phyloP scores from a whole-genome alignment of 495 filamentous ascomycete species.

The Hypoxylon perforatum region DNA sequence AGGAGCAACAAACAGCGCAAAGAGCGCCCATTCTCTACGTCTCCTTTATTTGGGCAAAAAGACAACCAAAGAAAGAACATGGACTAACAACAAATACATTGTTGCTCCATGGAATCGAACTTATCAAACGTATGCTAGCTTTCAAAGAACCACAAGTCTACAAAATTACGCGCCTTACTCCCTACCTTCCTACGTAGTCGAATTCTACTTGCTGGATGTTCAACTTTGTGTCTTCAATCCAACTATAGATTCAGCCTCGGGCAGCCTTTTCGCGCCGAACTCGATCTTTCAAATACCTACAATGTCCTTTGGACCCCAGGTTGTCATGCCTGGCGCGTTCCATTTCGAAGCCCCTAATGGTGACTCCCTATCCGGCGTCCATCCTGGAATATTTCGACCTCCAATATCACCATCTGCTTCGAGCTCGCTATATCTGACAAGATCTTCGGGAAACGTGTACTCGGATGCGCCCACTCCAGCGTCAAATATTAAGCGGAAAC shows the following conservation, averaged over 20 bases:
- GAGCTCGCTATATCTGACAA: constrained; percentile 65
- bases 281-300: constrained; percentile 2
- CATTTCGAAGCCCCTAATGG: constrained; percentile 55
- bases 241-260: neutral
- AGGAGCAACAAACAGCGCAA: neutral
- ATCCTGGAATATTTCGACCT: constrained; percentile 75
- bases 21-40: constrained; percentile 1
- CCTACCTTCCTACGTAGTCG: too few relatives aligned
- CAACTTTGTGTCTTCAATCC: neutral
- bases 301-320: constrained; percentile 57
- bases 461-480: constrained; percentile 48
- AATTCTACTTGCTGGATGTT: neutral
- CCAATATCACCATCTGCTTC: constrained; percentile 73
- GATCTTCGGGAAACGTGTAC: constrained; percentile 65
- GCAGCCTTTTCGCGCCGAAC: neutral
- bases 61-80: neutral
- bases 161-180: constrained; percentile 9
- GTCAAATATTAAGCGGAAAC: constrained; percentile 54
- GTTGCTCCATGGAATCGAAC: constrained; percentile 20
- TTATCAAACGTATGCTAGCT: neutral
- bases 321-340: constrained; percentile 63
- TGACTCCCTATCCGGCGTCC: constrained; percentile 59
- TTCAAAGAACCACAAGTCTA: constrained; percentile 9
- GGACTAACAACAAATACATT: constrained; percentile 28
- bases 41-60: constrained; percentile 1